Evolutionary conservation across 2,329 filamentous ascomycete species (phyloP), one percentile per base, ranked within the genome.

Genomic region (Hirsutella thompsonii): DNA sequence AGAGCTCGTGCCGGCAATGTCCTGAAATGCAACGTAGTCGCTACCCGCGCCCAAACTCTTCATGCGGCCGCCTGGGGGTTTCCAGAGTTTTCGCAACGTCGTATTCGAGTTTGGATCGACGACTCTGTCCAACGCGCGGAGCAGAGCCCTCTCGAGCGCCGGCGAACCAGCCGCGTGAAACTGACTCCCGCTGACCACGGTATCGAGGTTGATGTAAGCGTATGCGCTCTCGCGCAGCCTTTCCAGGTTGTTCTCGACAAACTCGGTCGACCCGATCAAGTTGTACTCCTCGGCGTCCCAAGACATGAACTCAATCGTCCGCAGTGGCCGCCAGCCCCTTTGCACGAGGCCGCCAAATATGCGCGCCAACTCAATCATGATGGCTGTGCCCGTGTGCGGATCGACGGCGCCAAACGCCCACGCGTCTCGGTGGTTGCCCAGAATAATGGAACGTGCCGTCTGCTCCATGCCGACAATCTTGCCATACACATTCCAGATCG

Each of bases 261-360:
- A 90, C 59, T 98, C 92, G 2, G 92, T 96, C 10, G 87, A 94
- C 8, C 92, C 92, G 43, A 94, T 84, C 36, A 92, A 67, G 60
- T 95, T 95, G 66, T 94, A 96, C 60, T 90, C 87, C 50, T 82
- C 82, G 4, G 77, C 92, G 58, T 98, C 92, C 92, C 92, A 98
- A 28, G 86, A 94, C 55, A 89, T 88, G 59, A 98, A 96, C 58
- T 94, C 84, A 48, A 98, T 94, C 3, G 87, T 93, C n/a, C 92
- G 81, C 14, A 94, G 69, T 1, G 92, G 92, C 20, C 84, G 75
- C 92, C 92, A 98, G 40, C 89, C 90, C 43, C 79, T 75, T 14
- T 70, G 62, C 19, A 80, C 69, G 14, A 96, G 72, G 47, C 86
- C 78, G 33, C 88, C 87, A 52, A 98, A 85, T 38, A 94, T 79